A percentile compares a stretch with the other conserved stretches of the same genome.
These are phyloP conservation scores for Sclerotinia minor DNA, from an alignment of 2,329 filamentous ascomycete species.

Conservation along the genomic window DNA sequence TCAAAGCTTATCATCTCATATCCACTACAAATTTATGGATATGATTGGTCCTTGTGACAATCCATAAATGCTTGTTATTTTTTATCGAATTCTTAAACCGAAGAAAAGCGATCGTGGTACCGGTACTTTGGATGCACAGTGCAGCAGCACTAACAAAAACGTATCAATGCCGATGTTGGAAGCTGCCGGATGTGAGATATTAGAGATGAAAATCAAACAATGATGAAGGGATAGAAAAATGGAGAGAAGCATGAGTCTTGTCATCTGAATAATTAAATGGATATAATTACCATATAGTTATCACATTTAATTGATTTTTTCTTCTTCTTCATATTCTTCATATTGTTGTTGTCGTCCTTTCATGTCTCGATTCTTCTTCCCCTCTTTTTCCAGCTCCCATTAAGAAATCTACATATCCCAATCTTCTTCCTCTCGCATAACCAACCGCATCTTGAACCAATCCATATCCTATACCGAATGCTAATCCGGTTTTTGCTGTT, in stretches of 20 bases:
- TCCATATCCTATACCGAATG: constrained; percentile 78
- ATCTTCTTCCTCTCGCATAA: constrained; percentile 66
- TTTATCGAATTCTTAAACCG: constrained; percentile 3
- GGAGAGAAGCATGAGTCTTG: neutral
- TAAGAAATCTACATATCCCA: constrained; percentile 73
- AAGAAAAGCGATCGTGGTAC: constrained; percentile 4
- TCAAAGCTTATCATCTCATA: neutral
- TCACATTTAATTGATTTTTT: neutral
- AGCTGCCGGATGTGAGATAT: neutral
- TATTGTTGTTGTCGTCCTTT: neutral
- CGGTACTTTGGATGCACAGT: neutral
- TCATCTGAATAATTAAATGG: neutral
- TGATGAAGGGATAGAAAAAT: neutral
- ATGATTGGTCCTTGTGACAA: neutral
- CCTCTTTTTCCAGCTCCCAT: constrained; percentile 46
- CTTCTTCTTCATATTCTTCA: neutral
- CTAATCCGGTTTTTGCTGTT: constrained; percentile 76
- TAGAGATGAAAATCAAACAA: neutral
- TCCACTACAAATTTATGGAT: neutral
- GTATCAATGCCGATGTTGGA: neutral
- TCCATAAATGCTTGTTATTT: neutral
- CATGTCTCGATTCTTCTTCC: neutral
- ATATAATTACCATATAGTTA: neutral
- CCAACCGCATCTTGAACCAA: constrained; percentile 75
- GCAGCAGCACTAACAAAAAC: neutral